Base-by-base conservation (phyloP, 768 basidiomycete genomes). In the Lactarius psammicola region DNA sequence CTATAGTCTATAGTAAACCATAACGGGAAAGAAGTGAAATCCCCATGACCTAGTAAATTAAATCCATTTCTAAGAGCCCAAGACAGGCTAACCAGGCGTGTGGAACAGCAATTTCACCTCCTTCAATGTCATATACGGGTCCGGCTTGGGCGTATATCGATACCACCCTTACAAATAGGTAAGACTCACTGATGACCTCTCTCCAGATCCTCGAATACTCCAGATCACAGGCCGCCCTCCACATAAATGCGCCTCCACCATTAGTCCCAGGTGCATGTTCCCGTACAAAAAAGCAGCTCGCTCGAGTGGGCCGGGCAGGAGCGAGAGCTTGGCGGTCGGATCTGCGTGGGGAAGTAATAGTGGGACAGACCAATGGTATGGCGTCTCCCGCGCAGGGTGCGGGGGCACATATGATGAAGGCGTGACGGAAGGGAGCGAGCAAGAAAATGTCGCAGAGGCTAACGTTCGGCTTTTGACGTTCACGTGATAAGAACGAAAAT, bases 351-450 rank as follows among this genome's bases (percentile, higher is more conserved):
- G 87, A 56, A 95, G 81, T 34, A 96, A 78, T 34, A 96, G 78
- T 54, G 88, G 70, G 11, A 86, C 84, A 75, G 95, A 97, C 67
- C 95, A 92, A 76, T 98, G 95, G 76, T 93, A 94, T 0, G 86
- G 85, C 11, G 94, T 89, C 59, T 94, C 94, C 40, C 84, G 83
- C 74, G 94, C 90, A 4, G 96, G 96, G 70, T 96, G 94, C 6
- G 95, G 96, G 6, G 96, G 91, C 68, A 95, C 80, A 75, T 95
- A 98, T 28, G 78, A 77, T 4, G 89, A 89, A 74, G 91, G 89
- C 2, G 80, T 75, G 67, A 81, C 72, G 38, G 80, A 72, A 59
- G 85, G 74, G 56, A 79, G 78, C 15, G n/a, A n/a, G n/a, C n/a
- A n/a, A n/a, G n/a, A n/a, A 72, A 79, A 78, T n/a, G 78, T 79